These are phyloP conservation scores for Colletotrichum agaves DNA, from an alignment of 2,329 filamentous ascomycete genomes.

Conservation along the genomic window DNA sequence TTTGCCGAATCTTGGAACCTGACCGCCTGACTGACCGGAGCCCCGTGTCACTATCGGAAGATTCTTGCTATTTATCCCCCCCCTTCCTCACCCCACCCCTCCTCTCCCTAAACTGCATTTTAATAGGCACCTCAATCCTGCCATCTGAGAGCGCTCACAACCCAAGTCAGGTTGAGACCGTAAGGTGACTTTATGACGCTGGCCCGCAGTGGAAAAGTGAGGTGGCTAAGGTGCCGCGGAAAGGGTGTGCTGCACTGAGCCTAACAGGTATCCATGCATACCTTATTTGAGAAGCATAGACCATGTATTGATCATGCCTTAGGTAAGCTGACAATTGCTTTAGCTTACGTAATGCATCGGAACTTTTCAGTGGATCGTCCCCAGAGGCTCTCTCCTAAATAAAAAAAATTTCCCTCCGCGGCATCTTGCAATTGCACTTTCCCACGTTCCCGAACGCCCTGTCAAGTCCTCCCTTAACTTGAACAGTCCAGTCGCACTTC, in stretches of 20 bases:
- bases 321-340: no score
- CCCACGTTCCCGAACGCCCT: not conserved
- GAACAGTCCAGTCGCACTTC: slow-evolving; percentile 19
- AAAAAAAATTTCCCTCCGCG: slow-evolving; percentile 1
- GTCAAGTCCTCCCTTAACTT: not conserved
- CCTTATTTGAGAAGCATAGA: not conserved
- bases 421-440: not conserved
- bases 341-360: not conserved
- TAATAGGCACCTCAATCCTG: no score
- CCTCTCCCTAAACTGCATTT: no score
- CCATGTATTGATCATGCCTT: not conserved
- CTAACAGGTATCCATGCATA: no score
- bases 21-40: not conserved
- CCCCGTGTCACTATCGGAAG: not conserved
- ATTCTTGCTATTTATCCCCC: no score
- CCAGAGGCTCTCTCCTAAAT: not conserved
- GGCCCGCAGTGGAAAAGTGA: not conserved
- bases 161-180: no score
- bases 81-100: no score
- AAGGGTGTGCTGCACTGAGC: not conserved
- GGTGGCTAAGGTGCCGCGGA: not conserved
- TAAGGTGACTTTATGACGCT: not conserved
- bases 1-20: no score
- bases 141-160: no score
- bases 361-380: not conserved